phyloP scores from a whole-genome alignment of 2,329 filamentous ascomycete species.

The Rutstroemia sydowiana region DNA sequence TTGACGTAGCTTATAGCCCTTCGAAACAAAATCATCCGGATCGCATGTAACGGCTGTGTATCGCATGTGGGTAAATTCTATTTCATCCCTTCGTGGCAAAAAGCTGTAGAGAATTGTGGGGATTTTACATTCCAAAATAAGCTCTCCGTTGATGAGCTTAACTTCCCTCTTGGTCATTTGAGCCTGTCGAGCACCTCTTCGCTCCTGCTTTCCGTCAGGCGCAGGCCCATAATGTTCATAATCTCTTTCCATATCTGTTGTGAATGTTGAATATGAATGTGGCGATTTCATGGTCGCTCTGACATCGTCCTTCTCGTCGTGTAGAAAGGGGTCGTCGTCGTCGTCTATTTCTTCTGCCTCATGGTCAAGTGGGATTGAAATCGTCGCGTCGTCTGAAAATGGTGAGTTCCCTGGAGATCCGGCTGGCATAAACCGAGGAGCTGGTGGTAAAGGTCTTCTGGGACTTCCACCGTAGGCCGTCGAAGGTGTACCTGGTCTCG shows the following conservation, averaged over 20 bases:
- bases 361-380: constrained; percentile 61
- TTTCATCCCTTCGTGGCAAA: constrained; percentile 81
- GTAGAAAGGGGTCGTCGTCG: constrained; percentile 65
- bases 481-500: constrained; percentile 83
- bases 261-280: constrained; percentile 34
- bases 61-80: constrained; percentile 97
- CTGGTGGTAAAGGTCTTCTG: constrained; percentile 77
- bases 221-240: constrained; percentile 80
- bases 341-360: constrained; percentile 51
- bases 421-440: constrained; percentile 68
- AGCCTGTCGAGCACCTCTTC: constrained; percentile 76
- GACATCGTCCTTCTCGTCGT: constrained; percentile 36
- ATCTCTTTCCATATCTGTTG: constrained; percentile 41
- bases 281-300: constrained; percentile 21
- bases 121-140: constrained; percentile 98
- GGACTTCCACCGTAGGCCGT: constrained; percentile 85
- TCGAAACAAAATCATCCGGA: constrained; percentile 82
- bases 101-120: constrained; percentile 98
- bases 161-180: constrained; percentile 93
- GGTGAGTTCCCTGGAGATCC: constrained; percentile 40
- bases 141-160: constrained; percentile 91
- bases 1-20: constrained; percentile 88
- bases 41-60: constrained; percentile 99
- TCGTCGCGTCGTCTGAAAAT: constrained; percentile 61
- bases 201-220: constrained; percentile 77